Base-by-base conservation (phyloP, 2,329 filamentous ascomycete genomes). In the Fusarium heterosporum region DNA sequence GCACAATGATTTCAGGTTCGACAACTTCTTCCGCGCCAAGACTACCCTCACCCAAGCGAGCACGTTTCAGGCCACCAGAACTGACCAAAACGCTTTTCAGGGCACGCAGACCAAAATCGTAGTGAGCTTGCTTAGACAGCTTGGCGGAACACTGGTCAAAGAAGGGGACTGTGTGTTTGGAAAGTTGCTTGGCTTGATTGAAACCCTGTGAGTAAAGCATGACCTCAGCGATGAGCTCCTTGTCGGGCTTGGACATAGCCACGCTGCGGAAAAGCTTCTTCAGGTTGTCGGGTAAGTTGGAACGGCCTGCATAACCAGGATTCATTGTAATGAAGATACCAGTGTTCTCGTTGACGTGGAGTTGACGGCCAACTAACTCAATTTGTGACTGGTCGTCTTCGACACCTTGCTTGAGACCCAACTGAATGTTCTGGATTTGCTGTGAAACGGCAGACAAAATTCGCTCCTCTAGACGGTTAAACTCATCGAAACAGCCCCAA, bases 281-380 rank as follows among this genome's bases (percentile, higher is more conserved):
- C 82, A 99, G 80, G 78, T 99, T 99, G 81, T 99, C 96, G 3
- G 96, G 96, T 74, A 99, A 82, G 80, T 99, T 99, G 48, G 96
- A 99, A 79, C 96, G 93, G 57, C 96, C 96, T 52, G 96, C 96
- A 80, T 99, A 99, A 51, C 96, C 96, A 78, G 96, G 96, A 78
- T 99, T 99, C 96, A 99, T 99, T 38, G 96, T 99, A 78, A 99
- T 99, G 83, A 99, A 99, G 77, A 99, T 96, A 72, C 96, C 96
- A 49, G 96, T 98, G 76, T 97, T 97, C 63, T 87, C 85, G 74
- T 97, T 96, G 70, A 99, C 96, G 66, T 86, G 88, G 46, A 99
- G 85, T 71, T 96, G 93, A 55, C 96, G 92, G 47, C 95, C 95
- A 53, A 98, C 92, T 19, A 99, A 84, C 77, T 99, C 96, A 71